phyloP scores from a whole-genome alignment of 2,329 filamentous ascomycete genomes.

The Fusarium guadeloupense region DNA sequence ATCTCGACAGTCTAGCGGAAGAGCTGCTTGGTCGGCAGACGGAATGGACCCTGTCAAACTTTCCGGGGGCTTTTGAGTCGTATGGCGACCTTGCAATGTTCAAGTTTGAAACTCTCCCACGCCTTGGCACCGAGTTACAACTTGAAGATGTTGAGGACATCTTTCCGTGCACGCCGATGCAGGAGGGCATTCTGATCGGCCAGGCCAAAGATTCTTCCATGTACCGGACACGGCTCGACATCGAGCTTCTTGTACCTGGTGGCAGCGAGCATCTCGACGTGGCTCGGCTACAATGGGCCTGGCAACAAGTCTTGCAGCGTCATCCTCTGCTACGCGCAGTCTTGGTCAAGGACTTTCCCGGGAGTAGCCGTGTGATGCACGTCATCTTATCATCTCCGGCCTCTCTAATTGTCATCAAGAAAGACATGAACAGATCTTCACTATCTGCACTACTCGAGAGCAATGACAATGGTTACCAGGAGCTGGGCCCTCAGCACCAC shows the following conservation, averaged over 20 bases:
- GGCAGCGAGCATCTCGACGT: conserved; percentile 4
- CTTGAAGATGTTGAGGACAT: conserved; percentile 4
- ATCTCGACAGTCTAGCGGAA: too few relatives aligned
- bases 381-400: conserved; percentile 11
- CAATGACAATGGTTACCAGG: not conserved
- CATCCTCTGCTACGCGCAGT: conserved; percentile 18
- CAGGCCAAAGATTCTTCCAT: conserved; percentile 10
- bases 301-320: conserved; percentile 1
- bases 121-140: not conserved
- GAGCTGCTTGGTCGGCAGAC: not conserved
- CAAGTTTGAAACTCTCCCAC: not conserved
- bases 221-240: not conserved
- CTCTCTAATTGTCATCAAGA: not conserved
- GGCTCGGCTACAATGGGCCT: not conserved
- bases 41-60: not conserved
- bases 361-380: conserved; percentile 10
- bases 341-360: conserved; percentile 10
- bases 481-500: conserved; percentile 9
- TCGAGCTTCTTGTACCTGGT: not conserved
- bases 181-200: conserved; percentile 24
- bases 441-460: not conserved
- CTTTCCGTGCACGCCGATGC: conserved; percentile 25
- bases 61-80: not conserved
- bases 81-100: not conserved
- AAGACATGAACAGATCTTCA: not conserved